These are phyloP conservation scores for Hymenoscyphus infarciens DNA, from an alignment of 2,329 filamentous ascomycete genomes.

Conservation along the genomic window DNA sequence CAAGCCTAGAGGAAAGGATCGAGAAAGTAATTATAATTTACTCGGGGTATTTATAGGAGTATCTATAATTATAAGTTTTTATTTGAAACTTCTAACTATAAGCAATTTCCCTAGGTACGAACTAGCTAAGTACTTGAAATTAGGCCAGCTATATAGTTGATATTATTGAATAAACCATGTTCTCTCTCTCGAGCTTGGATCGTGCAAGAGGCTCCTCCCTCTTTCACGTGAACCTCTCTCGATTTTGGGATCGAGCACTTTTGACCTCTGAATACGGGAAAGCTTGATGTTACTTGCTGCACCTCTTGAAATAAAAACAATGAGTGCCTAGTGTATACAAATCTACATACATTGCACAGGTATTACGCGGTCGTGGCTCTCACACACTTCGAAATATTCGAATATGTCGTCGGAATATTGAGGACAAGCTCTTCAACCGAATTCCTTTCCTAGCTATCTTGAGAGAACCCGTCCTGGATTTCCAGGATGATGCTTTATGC, in stretches of 20 bases:
- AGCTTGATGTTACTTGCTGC: background rate
- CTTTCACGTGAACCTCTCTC: constrained; percentile 1
- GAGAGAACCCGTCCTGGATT: too few species aligned
- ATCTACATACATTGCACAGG: too few species aligned
- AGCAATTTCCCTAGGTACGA: too few species aligned
- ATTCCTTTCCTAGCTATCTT: background rate
- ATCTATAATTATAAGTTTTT: background rate
- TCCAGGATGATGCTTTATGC: too few species aligned
- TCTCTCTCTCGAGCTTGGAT: background rate
- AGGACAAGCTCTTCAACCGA: background rate
- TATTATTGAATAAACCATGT: background rate
- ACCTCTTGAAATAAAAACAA: background rate
- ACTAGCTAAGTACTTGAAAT: too few species aligned
- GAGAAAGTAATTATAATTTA: background rate
- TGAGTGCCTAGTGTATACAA: too few species aligned
- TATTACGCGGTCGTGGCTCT: background rate
- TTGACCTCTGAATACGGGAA: background rate
- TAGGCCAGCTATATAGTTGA: background rate
- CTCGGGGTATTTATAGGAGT: background rate
- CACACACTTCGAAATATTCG: background rate
- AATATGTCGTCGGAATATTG: background rate
- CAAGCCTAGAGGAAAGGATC: background rate
- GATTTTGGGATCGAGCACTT: background rate
- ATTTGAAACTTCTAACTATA: too few species aligned
- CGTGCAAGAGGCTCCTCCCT: background rate